A percentile compares a stretch with the other conserved stretches of the same genome.
These are phyloP conservation scores for Lagenaria siceraria DNA, from an alignment of 306 rosid species.

Conservation along the genomic window DNA sequence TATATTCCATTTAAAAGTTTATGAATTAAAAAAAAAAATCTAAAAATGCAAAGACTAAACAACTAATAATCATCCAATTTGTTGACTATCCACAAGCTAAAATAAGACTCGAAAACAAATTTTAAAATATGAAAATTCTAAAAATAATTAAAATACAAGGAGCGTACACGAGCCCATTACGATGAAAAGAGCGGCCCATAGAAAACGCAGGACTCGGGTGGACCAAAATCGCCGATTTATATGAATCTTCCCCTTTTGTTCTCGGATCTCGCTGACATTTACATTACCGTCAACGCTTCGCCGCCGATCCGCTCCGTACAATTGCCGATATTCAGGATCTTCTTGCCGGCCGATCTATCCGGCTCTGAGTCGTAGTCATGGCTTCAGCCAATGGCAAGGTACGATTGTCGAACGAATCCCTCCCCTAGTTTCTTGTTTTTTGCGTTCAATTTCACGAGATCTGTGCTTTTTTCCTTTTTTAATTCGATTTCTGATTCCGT, in stretches of 20 bases:
- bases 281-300: not conserved
- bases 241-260: not conserved
- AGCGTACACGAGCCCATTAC: not conserved
- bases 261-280: not conserved
- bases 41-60: too few relatives aligned
- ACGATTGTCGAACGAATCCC: not conserved
- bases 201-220: not conserved
- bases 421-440: not conserved
- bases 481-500: not conserved
- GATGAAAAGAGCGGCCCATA: not conserved
- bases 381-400: slow-evolving; percentile 6
- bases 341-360: slow-evolving; percentile 5
- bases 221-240: not conserved
- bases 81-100: not conserved
- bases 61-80: too few relatives aligned
- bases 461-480: not conserved
- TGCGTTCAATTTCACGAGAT: slow-evolving; percentile 5
- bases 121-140: not conserved
- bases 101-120: not conserved
- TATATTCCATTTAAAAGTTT: too few relatives aligned
- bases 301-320: not conserved
- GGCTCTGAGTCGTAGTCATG: not conserved
- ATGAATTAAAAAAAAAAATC: too few relatives aligned
- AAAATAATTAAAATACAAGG: not conserved
- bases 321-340: not conserved